Evolutionary conservation across 1,284 basidiomycete species (phyloP).

Genomic region (Cutaneotrichosporon dermatis): DNA sequence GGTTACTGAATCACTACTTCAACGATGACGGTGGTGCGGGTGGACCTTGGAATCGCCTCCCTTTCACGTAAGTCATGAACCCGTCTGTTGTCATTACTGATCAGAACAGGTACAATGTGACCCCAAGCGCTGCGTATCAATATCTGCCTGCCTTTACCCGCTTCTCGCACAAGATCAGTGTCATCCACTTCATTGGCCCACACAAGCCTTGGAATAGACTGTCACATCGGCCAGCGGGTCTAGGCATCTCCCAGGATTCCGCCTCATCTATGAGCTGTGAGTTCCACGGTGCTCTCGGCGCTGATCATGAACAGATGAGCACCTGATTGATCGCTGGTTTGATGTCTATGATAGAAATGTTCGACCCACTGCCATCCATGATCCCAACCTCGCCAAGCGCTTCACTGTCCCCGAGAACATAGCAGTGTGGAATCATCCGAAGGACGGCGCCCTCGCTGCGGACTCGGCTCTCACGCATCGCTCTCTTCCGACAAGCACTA

Average conservation of each 20-base stretch:
- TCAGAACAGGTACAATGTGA: constrained; percentile 72
- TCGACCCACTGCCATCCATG: constrained; percentile 52
- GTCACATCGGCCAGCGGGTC: constrained; percentile 55
- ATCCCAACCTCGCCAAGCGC: constrained; percentile 46
- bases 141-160: constrained; percentile 94
- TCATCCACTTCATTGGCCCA: constrained; percentile 89
- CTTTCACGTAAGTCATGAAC: constrained; percentile 60
- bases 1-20: constrained; percentile 87
- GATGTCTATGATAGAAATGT: constrained; percentile 82
- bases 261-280: neutral
- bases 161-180: constrained; percentile 80
- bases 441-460: neutral
- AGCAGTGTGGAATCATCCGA: constrained; percentile 62
- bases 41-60: constrained; percentile 79
- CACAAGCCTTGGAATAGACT: constrained; percentile 88
- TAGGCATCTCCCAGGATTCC: neutral
- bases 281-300: neutral
- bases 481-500: constrained; percentile 11
- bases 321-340: constrained; percentile 84
- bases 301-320: constrained; percentile 31
- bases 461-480: too few species aligned
- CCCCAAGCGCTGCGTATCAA: constrained; percentile 95
- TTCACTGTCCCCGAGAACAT: constrained; percentile 68
- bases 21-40: constrained; percentile 58
- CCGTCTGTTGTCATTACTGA: neutral